A percentile compares a stretch with the other conserved stretches of the same genome.
These are phyloP conservation scores for Penicillium coffeae DNA, from an alignment of 495 filamentous ascomycete genomes.

Conservation along the genomic window DNA sequence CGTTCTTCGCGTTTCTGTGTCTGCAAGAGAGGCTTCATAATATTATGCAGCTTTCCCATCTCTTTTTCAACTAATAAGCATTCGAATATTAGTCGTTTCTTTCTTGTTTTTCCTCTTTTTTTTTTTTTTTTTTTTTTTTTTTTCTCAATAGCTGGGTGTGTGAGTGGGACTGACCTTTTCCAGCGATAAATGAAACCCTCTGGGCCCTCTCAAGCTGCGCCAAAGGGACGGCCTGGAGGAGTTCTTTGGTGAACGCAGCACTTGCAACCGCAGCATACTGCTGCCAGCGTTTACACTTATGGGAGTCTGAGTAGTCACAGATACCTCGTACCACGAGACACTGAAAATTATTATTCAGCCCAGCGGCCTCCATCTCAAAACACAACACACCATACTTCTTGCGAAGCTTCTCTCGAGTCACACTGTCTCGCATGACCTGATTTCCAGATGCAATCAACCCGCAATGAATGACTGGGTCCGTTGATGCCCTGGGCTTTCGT, in stretches of 20 bases:
- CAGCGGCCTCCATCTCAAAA: constrained; percentile 9
- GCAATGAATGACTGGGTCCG: constrained; percentile 24
- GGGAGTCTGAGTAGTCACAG: constrained; percentile 5
- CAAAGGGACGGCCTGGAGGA: too few species aligned
- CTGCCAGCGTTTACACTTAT: constrained; percentile 5
- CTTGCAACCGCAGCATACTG: neutral
- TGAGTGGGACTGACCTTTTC: too few species aligned
- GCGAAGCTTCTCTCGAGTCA: constrained; percentile 17
- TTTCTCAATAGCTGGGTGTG: too few species aligned
- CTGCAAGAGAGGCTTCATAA: too few species aligned
- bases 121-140: too few species aligned
- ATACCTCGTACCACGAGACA: constrained; percentile 2
- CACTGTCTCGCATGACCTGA: constrained; percentile 32
- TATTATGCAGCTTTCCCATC: too few species aligned
- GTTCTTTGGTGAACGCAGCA: neutral
- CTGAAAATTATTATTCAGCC: neutral
- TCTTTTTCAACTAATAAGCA: too few species aligned
- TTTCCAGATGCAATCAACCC: constrained; percentile 39
- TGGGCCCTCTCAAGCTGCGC: too few species aligned
- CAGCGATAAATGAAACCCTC: too few species aligned
- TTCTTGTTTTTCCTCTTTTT: too few species aligned
- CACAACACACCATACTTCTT: neutral
- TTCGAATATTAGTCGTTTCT: too few species aligned
- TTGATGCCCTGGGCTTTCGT: constrained; percentile 4
- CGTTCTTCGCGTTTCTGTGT: too few species aligned